phyloP scores from a whole-genome alignment of 2,329 filamentous ascomycete species.

The Hypocrella siamensis region DNA sequence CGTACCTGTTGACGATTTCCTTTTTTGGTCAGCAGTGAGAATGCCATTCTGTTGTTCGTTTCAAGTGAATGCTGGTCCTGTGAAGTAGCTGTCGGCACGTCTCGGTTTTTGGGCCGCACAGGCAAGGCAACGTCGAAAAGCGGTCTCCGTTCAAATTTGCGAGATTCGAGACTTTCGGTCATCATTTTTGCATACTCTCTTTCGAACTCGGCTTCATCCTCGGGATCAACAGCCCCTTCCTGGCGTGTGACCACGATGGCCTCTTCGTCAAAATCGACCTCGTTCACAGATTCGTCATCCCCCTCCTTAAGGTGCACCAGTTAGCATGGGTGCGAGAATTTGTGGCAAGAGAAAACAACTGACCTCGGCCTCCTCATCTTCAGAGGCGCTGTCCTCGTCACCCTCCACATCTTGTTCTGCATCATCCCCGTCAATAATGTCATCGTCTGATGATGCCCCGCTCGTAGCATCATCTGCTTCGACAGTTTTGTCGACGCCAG shows the following conservation, averaged over 20 bases:
- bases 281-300: constrained; percentile 31
- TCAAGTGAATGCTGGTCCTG: constrained; percentile 9
- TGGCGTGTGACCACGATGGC: constrained; percentile 82
- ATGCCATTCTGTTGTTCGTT: constrained; percentile 62
- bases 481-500: constrained; percentile 49
- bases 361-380: constrained; percentile 45
- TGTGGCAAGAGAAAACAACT: constrained; percentile 5
- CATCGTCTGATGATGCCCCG: constrained; percentile 62
- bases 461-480: constrained; percentile 63
- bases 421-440: constrained; percentile 50
- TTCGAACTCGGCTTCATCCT: constrained; percentile 93
- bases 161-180: constrained; percentile 88
- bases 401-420: constrained; percentile 44
- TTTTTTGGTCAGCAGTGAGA: constrained; percentile 87
- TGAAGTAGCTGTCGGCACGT: constrained; percentile 24
- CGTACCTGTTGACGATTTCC: constrained; percentile 84
- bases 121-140: constrained; percentile 96
- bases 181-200: constrained; percentile 97
- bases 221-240: constrained; percentile 79
- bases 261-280: constrained; percentile 65
- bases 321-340: background rate
- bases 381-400: constrained; percentile 43
- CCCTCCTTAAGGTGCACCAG: constrained; percentile 24
- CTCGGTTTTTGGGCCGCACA: constrained; percentile 57
- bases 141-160: constrained; percentile 89